Conservation (phyloP, 176 grass and related monocot genomes). For the Carex kokanica region DNA sequence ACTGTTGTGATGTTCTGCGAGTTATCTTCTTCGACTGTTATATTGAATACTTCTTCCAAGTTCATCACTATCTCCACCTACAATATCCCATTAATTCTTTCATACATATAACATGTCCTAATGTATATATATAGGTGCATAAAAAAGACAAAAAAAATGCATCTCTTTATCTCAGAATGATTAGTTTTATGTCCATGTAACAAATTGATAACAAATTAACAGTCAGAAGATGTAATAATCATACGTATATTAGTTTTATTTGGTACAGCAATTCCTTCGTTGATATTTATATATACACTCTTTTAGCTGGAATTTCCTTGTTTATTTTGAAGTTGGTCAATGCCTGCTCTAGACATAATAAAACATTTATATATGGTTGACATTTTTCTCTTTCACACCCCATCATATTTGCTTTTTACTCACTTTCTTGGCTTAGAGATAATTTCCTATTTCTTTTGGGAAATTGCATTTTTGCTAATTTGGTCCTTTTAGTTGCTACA, state of each 20-base stretch:
- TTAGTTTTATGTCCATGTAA: neutral
- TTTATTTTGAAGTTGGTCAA: too few species aligned
- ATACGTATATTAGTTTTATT: neutral
- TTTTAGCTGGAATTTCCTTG: too few species aligned
- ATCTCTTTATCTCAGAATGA: neutral
- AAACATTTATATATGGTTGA: neutral
- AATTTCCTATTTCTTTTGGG: neutral
- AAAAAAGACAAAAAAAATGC: too few species aligned
- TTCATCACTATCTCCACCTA: constrained; percentile 91
- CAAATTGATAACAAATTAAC: neutral
- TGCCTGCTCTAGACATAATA: too few species aligned
- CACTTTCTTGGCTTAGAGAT: neutral
- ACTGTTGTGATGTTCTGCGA: constrained; percentile 72
- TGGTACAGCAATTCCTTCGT: neutral
- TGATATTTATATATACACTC: too few species aligned
- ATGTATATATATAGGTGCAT: too few species aligned
- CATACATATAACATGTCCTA: neutral
- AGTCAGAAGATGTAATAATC: neutral
- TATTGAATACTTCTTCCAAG: constrained; percentile 70
- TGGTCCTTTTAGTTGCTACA: neutral
- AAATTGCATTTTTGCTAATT: neutral
- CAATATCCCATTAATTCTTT: neutral
- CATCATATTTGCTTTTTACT: neutral
- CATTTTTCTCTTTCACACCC: neutral
- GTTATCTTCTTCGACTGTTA: constrained; percentile 77